Percentiles rank a stretch among this genome's conserved stretches.
These are phyloP conservation scores for Limnanthes douglasii DNA, from an alignment of 345 rosid genomes.

Conservation along the genomic window DNA sequence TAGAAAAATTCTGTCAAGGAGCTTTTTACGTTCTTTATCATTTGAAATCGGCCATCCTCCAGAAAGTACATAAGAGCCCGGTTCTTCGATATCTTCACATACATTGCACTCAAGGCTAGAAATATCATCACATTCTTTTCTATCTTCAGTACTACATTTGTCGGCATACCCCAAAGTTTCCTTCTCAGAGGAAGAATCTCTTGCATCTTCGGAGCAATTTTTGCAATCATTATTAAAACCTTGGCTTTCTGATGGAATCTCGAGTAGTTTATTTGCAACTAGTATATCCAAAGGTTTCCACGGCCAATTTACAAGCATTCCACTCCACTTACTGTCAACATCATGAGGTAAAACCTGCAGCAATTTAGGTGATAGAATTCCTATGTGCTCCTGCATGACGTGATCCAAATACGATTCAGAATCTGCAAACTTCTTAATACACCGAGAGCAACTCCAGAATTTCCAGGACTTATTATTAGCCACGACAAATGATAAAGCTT, in stretches of 20 bases:
- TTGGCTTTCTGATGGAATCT: slow-evolving; percentile 18
- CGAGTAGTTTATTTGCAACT: slow-evolving; percentile 36
- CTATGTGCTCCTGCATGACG: slow-evolving; percentile 48
- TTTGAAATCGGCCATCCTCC: slow-evolving; percentile 43
- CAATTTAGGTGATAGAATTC: slow-evolving; percentile 42
- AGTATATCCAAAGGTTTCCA: slow-evolving; percentile 64
- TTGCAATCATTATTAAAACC: slow-evolving; percentile 23
- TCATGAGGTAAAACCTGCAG: slow-evolving; percentile 42
- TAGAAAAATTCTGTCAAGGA: slow-evolving; percentile 41
- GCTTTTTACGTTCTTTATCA: slow-evolving; percentile 44
- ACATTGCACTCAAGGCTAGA: slow-evolving; percentile 18
- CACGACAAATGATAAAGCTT: slow-evolving; percentile 29
- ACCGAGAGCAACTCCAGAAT: slow-evolving; percentile 50
- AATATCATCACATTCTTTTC: slow-evolving; percentile 12
- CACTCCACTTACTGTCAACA: slow-evolving; percentile 42
- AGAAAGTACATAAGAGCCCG: slow-evolving; percentile 11
- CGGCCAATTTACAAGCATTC: slow-evolving; percentile 40
- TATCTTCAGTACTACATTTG: slow-evolving; percentile 14
- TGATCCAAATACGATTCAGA: slow-evolving; percentile 45
- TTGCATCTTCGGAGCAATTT: slow-evolving; percentile 47
- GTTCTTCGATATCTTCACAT: slow-evolving; percentile 17
- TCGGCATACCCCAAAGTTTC: slow-evolving; percentile 18
- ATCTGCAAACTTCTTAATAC: slow-evolving; percentile 34
- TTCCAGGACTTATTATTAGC: slow-evolving; percentile 41
- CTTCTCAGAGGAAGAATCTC: slow-evolving; percentile 49